A percentile compares a stretch with the other conserved stretches of the same genome.
These are phyloP conservation scores for Porodaedalea pini DNA, from an alignment of 1,284 basidiomycete species.

Conservation along the genomic window DNA sequence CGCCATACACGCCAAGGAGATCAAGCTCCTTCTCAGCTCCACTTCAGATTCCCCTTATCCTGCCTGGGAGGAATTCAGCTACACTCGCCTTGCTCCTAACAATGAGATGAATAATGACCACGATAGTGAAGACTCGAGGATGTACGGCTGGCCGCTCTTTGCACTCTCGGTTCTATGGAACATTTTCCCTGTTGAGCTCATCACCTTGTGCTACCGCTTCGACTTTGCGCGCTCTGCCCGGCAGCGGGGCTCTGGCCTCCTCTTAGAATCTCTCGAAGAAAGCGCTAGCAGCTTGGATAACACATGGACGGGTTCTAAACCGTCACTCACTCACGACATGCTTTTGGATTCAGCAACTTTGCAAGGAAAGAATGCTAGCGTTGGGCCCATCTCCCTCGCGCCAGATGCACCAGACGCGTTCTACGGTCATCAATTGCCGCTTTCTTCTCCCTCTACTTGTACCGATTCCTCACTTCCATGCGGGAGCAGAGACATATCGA, in stretches of 20 bases:
- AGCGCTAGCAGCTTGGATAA: background rate
- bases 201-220: slow-evolving; percentile 15
- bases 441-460: background rate
- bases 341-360: background rate
- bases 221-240: slow-evolving; percentile 3
- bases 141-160: slow-evolving; percentile 17
- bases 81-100: background rate
- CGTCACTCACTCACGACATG: slow-evolving; percentile 1
- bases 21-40: background rate
- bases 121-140: background rate
- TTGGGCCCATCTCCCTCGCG: background rate
- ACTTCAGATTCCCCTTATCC: background rate
- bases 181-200: slow-evolving; percentile 17
- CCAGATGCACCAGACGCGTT: background rate
- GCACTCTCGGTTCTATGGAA: slow-evolving; percentile 17
- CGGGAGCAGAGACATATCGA: background rate
- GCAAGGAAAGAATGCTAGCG: background rate
- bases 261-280: background rate
- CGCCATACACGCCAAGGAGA: background rate
- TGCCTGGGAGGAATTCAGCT: background rate
- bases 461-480: no score
- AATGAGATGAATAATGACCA: background rate
- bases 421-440: background rate
- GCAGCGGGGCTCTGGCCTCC: background rate
- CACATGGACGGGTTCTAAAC: background rate